These are phyloP conservation scores for Candida quercuum DNA, from an alignment of 805 yeast genomes.

Conservation along the genomic window DNA sequence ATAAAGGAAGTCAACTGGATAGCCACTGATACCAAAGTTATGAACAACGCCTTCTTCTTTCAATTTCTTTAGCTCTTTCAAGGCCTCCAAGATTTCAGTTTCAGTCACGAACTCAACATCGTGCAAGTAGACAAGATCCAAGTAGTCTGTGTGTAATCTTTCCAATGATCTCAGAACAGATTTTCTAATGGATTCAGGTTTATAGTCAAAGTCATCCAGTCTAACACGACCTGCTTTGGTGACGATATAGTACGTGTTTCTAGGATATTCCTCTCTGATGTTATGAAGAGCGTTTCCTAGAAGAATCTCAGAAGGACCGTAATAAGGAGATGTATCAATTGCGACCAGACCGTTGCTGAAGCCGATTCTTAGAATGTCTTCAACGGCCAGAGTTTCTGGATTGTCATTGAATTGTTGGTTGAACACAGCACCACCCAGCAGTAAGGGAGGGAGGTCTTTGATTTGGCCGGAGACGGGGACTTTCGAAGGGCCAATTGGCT, in stretches of 20 bases:
- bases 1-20: constrained; percentile 69
- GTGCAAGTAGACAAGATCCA: constrained; percentile 83
- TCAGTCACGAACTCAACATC: constrained; percentile 78
- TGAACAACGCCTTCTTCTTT: constrained; percentile 58
- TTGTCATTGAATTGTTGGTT: constrained; percentile 73
- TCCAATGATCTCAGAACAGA: constrained; percentile 64
- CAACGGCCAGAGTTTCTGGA: constrained; percentile 56
- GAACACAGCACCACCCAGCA: constrained; percentile 87
- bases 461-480: constrained; percentile 20
- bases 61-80: constrained; percentile 51
- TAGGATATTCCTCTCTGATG: constrained; percentile 33
- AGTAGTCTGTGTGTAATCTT: constrained; percentile 59
- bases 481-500: constrained; percentile 15
- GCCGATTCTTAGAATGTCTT: constrained; percentile 52
- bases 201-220: constrained; percentile 70
- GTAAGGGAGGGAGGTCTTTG: constrained; percentile 44
- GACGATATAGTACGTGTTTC: constrained; percentile 65
- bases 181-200: constrained; percentile 49
- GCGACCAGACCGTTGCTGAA: constrained; percentile 68
- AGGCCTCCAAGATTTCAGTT: constrained; percentile 52
- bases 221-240: constrained; percentile 83
- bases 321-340: constrained; percentile 89
- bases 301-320: constrained; percentile 79
- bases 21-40: constrained; percentile 79
- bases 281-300: constrained; percentile 60